These are phyloP conservation scores for Hypoxylon sp. DNA, from an alignment of 2,329 filamentous ascomycete genomes.

Conservation along the genomic window DNA sequence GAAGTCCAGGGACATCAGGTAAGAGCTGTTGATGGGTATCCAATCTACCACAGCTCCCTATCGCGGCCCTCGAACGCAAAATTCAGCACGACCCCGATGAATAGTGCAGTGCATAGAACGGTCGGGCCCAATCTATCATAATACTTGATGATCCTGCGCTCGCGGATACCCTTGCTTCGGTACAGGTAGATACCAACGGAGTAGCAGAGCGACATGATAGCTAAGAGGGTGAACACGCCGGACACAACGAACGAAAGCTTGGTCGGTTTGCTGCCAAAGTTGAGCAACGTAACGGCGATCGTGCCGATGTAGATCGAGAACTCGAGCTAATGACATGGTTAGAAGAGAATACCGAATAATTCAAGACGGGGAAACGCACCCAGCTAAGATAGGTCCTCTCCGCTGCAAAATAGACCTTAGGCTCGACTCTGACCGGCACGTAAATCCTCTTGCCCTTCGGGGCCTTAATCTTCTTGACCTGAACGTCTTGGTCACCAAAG, in stretches of 20 bases:
- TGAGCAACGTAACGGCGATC: conserved; percentile 86
- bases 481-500: conserved; percentile 69
- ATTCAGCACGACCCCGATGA: conserved; percentile 82
- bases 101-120: conserved; percentile 79
- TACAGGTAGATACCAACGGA: conserved; percentile 88
- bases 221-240: conserved; percentile 85
- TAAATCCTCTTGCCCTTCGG: conserved; percentile 93
- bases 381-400: conserved; percentile 97
- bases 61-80: conserved; percentile 83
- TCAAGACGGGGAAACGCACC: conserved; percentile 66
- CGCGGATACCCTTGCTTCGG: conserved; percentile 87
- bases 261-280: conserved; percentile 77
- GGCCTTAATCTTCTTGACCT: conserved; percentile 75
- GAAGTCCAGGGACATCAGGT: background rate
- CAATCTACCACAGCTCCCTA: conserved; percentile 65
- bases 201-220: conserved; percentile 84
- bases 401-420: conserved; percentile 97
- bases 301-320: conserved; percentile 95
- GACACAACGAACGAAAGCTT: conserved; percentile 76
- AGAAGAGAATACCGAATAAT: background rate
- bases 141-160: conserved; percentile 87
- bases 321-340: conserved; percentile 77
- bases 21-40: background rate
- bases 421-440: conserved; percentile 94
- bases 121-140: conserved; percentile 92